phyloP scores from a whole-genome alignment of 2,329 filamentous ascomycete genomes.

The Colletotrichum falcatum region DNA sequence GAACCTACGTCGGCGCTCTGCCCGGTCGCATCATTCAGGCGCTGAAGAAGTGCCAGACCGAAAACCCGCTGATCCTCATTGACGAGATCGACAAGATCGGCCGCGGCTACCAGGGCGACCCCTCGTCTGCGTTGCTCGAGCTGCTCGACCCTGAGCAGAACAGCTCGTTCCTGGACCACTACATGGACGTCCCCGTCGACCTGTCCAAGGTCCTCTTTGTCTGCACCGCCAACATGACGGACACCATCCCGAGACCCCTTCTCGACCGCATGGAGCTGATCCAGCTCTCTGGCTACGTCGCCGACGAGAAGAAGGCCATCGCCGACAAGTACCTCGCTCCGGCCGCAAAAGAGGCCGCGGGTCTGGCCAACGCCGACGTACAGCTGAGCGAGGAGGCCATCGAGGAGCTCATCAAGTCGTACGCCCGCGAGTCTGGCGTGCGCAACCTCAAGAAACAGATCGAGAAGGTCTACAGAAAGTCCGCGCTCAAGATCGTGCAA shows the following conservation, averaged over 20 bases:
- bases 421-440: conserved; percentile 96
- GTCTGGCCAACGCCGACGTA: conserved; percentile 92
- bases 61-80: conserved; percentile 96
- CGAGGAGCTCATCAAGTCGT: conserved; percentile 97
- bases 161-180: conserved; percentile 96
- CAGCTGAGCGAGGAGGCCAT: conserved; percentile 87
- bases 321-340: conserved; percentile 93
- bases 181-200: conserved; percentile 98
- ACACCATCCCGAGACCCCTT: conserved; percentile 94
- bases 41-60: conserved; percentile 98
- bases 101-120: conserved; percentile 94
- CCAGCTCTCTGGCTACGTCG: conserved; percentile 93
- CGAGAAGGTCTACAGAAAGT: conserved; percentile 98
- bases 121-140: conserved; percentile 92
- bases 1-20: conserved; percentile 95
- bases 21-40: conserved; percentile 98
- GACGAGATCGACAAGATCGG: conserved; percentile 99
- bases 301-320: conserved; percentile 99
- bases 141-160: conserved; percentile 97
- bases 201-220: conserved; percentile 98
- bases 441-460: conserved; percentile 99
- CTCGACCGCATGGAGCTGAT: conserved; percentile 99
- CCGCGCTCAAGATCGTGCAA: conserved; percentile 95
- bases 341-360: conserved; percentile 92
- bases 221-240: conserved; percentile 98